These are phyloP conservation scores for Epichloe baconii DNA, from an alignment of 2,329 filamentous ascomycete species.

Conservation along the genomic window DNA sequence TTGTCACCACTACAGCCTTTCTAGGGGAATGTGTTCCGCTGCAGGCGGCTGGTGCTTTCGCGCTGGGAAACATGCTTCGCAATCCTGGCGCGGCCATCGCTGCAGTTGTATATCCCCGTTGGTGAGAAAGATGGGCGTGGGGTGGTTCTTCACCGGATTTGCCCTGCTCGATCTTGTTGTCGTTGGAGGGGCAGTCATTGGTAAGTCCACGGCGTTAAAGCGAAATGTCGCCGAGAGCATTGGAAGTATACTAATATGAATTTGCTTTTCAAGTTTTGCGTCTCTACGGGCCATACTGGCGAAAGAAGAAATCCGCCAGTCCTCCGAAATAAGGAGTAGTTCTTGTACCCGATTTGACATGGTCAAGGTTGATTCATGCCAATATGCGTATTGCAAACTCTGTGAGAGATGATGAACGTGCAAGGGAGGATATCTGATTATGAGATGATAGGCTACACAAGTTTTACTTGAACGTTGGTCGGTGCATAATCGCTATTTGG, in stretches of 20 bases:
- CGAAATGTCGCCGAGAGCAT: neutral
- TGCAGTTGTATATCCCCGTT: constrained; percentile 22
- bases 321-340: neutral
- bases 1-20: constrained; percentile 27
- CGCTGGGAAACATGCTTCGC: constrained; percentile 25
- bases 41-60: constrained; percentile 27
- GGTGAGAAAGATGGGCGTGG: constrained; percentile 21
- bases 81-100: constrained; percentile 26
- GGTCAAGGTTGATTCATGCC: too few species aligned
- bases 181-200: constrained; percentile 12
- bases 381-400: too few species aligned
- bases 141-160: constrained; percentile 27
- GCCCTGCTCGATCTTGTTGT: constrained; percentile 18
- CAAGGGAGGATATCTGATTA: too few species aligned
- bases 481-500: too few species aligned
- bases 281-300: neutral
- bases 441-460: too few species aligned
- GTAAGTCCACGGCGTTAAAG: constrained; percentile 3
- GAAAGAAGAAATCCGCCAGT: neutral
- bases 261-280: neutral
- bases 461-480: too few species aligned
- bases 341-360: too few species aligned
- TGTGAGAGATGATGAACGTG: too few species aligned
- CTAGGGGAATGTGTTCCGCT: constrained; percentile 24
- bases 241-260: neutral